These are phyloP conservation scores for Pharnaceum exiguum DNA, from an alignment of 148 eudicot genomes.

Conservation along the genomic window DNA sequence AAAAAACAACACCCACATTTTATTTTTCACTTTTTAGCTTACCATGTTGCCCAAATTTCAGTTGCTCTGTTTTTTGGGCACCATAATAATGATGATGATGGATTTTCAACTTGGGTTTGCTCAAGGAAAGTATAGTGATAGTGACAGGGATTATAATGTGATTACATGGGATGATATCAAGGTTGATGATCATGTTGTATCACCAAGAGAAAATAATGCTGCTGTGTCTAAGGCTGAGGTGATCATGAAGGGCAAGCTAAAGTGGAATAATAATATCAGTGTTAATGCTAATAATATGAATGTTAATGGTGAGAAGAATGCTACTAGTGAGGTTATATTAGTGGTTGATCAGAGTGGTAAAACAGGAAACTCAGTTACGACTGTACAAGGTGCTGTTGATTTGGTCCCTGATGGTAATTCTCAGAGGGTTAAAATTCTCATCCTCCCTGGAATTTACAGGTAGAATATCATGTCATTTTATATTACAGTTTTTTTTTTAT, in stretches of 20 bases:
- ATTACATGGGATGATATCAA: constrained; percentile 64
- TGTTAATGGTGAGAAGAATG: neutral
- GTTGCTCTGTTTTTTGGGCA: constrained; percentile 26
- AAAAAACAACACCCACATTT: neutral
- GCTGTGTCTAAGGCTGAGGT: constrained; percentile 21
- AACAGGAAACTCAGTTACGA: constrained; percentile 62
- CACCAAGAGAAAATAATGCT: constrained; percentile 14
- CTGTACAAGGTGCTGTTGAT: constrained; percentile 87
- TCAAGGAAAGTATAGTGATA: neutral
- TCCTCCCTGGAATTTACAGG: constrained; percentile 94
- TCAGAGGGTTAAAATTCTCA: constrained; percentile 52
- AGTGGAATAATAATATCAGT: constrained; percentile 13
- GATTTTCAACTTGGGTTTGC: constrained; percentile 17
- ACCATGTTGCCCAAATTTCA: constrained; percentile 13
- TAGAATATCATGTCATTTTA: constrained; percentile 5
- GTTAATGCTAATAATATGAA: neutral
- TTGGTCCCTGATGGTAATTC: constrained; percentile 65
- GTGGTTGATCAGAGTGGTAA: constrained; percentile 66
- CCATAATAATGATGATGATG: too few relatives aligned
- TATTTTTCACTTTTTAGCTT: too few relatives aligned
- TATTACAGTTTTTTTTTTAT: neutral
- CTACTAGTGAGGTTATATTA: constrained; percentile 31
- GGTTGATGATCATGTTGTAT: constrained; percentile 15
- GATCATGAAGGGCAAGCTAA: constrained; percentile 8
- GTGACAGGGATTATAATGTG: constrained; percentile 9